A percentile compares a stretch with the other conserved stretches of the same genome.
phyloP scores from a whole-genome alignment of 1,284 basidiomycete genomes.

The Apiotrichum brassicae region DNA sequence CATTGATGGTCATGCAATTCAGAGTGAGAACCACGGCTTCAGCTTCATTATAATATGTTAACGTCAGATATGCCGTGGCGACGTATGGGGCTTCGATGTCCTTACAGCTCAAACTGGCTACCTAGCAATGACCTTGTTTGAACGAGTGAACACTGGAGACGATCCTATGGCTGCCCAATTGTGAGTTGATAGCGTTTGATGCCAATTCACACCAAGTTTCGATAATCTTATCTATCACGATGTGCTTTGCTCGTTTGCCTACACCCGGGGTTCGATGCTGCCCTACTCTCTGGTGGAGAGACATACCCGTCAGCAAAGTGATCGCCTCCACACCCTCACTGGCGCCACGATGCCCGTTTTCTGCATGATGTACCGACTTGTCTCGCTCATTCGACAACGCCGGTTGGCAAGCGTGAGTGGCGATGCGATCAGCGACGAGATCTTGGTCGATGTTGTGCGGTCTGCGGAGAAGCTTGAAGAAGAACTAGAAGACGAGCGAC shows the following conservation, averaged over 20 bases:
- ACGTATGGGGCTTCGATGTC: conserved; percentile 33
- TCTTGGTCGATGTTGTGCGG: conserved; percentile 22
- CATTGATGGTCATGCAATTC: conserved; percentile 35
- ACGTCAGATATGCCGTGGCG: conserved; percentile 33
- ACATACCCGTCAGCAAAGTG: conserved; percentile 6
- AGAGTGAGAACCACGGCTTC: conserved; percentile 23
- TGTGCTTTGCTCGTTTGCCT: conserved; percentile 14
- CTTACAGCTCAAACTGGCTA: conserved; percentile 4
- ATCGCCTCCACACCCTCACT: conserved; percentile 26
- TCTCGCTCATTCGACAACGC: conserved; percentile 20
- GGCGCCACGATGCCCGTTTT: conserved; percentile 28
- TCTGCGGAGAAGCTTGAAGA: conserved; percentile 25
- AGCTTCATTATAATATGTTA: background rate
- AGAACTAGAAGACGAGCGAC: conserved; percentile 26
- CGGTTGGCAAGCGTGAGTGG: conserved; percentile 6
- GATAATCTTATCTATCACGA: conserved; percentile 36
- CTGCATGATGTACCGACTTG: conserved; percentile 27
- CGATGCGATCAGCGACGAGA: conserved; percentile 25
- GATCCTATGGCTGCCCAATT: conserved; percentile 28
- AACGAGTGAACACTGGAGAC: conserved; percentile 2
- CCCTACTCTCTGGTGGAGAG: conserved; percentile 2
- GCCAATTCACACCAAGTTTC: conserved; percentile 25
- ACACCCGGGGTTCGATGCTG: conserved; percentile 1
- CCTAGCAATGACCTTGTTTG: background rate
- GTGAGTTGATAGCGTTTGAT: no score